Evolutionary conservation across 2,329 filamentous ascomycete genomes (phyloP), one percentile per base, ranked within the genome.

Genomic region (Grosmannia clavigera): DNA sequence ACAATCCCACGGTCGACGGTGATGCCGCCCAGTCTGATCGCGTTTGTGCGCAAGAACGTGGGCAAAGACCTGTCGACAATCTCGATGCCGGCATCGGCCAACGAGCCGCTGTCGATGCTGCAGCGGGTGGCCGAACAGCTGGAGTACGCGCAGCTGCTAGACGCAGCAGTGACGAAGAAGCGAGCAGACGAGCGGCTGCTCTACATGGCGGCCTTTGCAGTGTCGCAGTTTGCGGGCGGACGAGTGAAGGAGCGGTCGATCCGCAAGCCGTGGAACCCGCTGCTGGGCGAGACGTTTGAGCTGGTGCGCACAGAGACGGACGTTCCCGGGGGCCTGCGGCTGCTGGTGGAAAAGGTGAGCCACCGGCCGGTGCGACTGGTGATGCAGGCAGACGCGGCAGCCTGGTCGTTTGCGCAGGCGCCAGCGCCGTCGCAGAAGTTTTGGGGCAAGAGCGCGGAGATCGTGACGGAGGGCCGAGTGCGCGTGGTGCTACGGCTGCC

Each of bases 11-110:
- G 87, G 1, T 84, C 92, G 7, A 90, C 86, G 33, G 84, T 91
- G 16, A 77, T 85, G 61, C 94, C 94, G 0, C 94, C 94, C 0
- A 96, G 90, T 70, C 77, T 99, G 58, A 96, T 99, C 65, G 89
- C 90, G 0, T 96, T 97, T 71, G 80, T 97, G 38, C 85, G 94
- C 66, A 99, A 97, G 73, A 99, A 99, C 67, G 94, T 97, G 11
- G 94, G 94, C 69, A 99, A 99, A 72, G 94, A 99, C 72, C 78
- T 99, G 56, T 96, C 90, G 62, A 95, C 91, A 3, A 95, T 99
- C 65, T 92, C 90, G 55, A 97, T 97, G 92, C 94, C 94, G 0
- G 94, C 96, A 1, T 95, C 92, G 5, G 86, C 92, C 29, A 99
- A 99, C 72, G 94, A 99, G 70, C 94, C 94, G 0, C 83, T 86